Conservation (phyloP, 2,329 filamentous ascomycete genomes). For the Ceratocystis variospora region DNA sequence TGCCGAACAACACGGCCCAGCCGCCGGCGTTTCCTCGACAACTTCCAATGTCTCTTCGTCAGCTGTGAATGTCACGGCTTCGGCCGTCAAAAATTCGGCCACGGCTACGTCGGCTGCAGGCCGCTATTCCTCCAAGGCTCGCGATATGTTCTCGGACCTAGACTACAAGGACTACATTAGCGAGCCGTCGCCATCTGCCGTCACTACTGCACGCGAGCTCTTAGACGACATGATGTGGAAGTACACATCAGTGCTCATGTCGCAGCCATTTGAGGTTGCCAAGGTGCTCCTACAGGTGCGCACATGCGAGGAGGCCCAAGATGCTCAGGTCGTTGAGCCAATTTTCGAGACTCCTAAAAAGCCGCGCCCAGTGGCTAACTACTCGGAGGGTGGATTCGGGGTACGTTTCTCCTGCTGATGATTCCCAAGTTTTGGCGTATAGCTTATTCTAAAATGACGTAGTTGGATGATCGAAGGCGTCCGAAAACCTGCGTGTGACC, state of each 20-base stretch:
- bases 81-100: constrained; percentile 32
- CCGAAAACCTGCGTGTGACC: too few species aligned
- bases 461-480: too few species aligned
- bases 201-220: constrained; percentile 56
- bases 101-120: constrained; percentile 18
- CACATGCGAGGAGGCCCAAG: constrained; percentile 17
- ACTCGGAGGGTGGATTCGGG: constrained; percentile 16
- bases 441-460: background rate
- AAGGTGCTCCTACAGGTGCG: constrained; percentile 81
- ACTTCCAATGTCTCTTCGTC: constrained; percentile 35
- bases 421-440: background rate
- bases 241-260: constrained; percentile 76
- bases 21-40: constrained; percentile 28
- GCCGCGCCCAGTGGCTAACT: constrained; percentile 8
- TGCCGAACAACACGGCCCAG: constrained; percentile 29
- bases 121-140: constrained; percentile 49
- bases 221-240: constrained; percentile 82
- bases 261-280: constrained; percentile 93
- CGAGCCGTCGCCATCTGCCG: constrained; percentile 59
- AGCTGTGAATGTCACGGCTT: constrained; percentile 25
- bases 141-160: constrained; percentile 76
- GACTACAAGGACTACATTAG: constrained; percentile 82
- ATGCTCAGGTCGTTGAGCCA: constrained; percentile 16
- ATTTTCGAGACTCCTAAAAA: constrained; percentile 19
- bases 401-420: constrained; percentile 9